Evolutionary conservation across 2,329 filamentous ascomycete genomes (phyloP).

Genomic region (Clonostachys rhizophaga): DNA sequence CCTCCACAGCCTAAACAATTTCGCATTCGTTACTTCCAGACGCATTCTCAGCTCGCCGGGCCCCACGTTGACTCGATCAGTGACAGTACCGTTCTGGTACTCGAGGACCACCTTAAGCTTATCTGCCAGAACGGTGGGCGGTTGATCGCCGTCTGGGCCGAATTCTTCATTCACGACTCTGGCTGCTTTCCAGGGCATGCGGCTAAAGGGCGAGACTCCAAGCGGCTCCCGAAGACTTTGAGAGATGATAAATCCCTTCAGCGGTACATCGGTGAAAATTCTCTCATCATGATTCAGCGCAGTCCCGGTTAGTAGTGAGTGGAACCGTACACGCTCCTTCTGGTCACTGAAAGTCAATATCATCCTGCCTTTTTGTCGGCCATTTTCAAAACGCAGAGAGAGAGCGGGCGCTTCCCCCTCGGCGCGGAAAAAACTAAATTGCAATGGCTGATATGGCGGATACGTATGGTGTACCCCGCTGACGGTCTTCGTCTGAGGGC

Average conservation of each 20-base stretch:
- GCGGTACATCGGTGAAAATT: conserved; percentile 63
- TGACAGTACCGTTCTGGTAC: conserved; percentile 71
- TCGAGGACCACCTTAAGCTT: conserved; percentile 71
- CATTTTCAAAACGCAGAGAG: conserved; percentile 66
- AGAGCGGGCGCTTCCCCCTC: conserved; percentile 67
- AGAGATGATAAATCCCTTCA: conserved; percentile 60
- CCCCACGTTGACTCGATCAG: conserved; percentile 78
- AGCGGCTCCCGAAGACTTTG: conserved; percentile 46
- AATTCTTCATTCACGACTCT: conserved; percentile 70
- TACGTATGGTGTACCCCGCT: conserved; percentile 72
- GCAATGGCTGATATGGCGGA: conserved; percentile 60
- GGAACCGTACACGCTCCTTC: conserved; percentile 66
- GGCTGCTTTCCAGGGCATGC: conserved; percentile 60
- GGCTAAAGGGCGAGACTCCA: conserved; percentile 42
- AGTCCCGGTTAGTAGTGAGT: conserved; percentile 70
- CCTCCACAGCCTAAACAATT: conserved; percentile 62
- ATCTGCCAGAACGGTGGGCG: conserved; percentile 71
- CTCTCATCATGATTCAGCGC: conserved; percentile 63
- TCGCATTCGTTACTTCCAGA: conserved; percentile 57
- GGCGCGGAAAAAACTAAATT: conserved; percentile 72
- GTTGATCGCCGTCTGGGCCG: conserved; percentile 51
- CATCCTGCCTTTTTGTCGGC: conserved; percentile 63
- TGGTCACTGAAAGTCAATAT: conserved; percentile 72
- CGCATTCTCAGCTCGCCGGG: conserved; percentile 68
- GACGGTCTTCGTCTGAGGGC: conserved; percentile 70